phyloP scores from a whole-genome alignment of 1,139 yeast genomes.

The Lodderomyces orthopsilosis region DNA sequence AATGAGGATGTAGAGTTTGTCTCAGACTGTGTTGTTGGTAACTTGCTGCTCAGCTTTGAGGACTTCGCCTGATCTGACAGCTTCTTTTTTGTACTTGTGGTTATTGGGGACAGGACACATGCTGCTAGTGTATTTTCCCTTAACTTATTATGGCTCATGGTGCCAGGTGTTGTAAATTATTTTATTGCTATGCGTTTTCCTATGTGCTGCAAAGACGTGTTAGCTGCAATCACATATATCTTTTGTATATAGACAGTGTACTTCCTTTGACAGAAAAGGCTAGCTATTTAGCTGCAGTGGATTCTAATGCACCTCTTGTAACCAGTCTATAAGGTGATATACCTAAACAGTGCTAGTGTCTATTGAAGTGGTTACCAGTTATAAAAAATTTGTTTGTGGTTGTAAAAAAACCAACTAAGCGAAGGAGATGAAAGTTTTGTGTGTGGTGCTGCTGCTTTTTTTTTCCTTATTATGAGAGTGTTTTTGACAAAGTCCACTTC shows the following conservation, averaged over 20 bases:
- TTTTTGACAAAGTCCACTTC: too few species aligned
- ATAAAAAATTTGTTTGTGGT: background rate
- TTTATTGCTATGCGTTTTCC: too few species aligned
- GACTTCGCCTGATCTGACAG: background rate
- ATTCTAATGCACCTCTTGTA: background rate
- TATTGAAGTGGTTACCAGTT: background rate
- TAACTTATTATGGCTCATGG: background rate
- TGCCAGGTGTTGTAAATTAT: too few species aligned
- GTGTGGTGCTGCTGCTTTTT: too few species aligned
- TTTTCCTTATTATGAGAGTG: too few species aligned
- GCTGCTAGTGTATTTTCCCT: background rate
- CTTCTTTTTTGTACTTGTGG: background rate
- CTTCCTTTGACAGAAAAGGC: background rate
- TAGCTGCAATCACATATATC: background rate
- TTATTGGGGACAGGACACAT: background rate
- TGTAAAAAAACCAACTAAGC: background rate
- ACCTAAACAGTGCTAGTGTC: background rate
- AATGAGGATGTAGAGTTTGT: background rate
- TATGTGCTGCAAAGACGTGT: slow-evolving; percentile 1
- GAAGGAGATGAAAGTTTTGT: background rate
- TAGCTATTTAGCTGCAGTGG: background rate
- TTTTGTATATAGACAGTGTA: background rate
- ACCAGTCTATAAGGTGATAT: background rate
- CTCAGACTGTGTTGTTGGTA: background rate
- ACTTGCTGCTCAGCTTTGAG: background rate